These are phyloP conservation scores for Thuidium tamariscinum DNA, from an alignment of 225 moss, liverwort and hornwort species.

Conservation along the genomic window DNA sequence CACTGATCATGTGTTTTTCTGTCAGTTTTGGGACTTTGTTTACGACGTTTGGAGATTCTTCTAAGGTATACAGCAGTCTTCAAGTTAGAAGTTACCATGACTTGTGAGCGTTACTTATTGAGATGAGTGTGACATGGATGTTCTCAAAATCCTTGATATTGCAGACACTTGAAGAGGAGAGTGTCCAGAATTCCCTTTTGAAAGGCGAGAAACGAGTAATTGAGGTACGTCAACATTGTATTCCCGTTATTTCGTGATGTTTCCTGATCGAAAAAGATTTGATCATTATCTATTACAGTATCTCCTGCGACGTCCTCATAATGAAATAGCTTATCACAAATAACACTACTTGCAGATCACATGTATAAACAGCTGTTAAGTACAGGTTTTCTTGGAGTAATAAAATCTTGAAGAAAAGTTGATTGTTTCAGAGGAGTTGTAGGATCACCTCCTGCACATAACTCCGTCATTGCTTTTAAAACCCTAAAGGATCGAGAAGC, in stretches of 20 bases:
- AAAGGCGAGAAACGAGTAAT: background rate
- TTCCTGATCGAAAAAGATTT: background rate
- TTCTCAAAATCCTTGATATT: background rate
- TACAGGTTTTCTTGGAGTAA: background rate
- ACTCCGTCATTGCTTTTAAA: background rate
- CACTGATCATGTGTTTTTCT: background rate
- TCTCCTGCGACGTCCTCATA: background rate
- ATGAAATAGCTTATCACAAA: background rate
- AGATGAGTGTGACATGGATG: background rate
- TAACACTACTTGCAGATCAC: background rate
- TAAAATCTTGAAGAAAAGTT: background rate
- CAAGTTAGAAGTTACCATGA: background rate
- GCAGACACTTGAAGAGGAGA: slow-evolving; percentile 5
- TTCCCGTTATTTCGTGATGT: background rate
- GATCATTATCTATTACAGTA: background rate
- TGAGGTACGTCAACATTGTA: background rate
- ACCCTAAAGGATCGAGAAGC: background rate
- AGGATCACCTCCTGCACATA: background rate
- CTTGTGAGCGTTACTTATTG: background rate
- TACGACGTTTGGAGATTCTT: background rate
- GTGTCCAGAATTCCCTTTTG: background rate
- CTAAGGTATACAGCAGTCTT: background rate
- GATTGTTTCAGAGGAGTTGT: background rate
- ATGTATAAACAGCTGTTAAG: background rate
- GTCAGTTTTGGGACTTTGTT: background rate